These are phyloP conservation scores for Komagataella mondaviorum DNA, from an alignment of 805 yeast species.

Conservation along the genomic window DNA sequence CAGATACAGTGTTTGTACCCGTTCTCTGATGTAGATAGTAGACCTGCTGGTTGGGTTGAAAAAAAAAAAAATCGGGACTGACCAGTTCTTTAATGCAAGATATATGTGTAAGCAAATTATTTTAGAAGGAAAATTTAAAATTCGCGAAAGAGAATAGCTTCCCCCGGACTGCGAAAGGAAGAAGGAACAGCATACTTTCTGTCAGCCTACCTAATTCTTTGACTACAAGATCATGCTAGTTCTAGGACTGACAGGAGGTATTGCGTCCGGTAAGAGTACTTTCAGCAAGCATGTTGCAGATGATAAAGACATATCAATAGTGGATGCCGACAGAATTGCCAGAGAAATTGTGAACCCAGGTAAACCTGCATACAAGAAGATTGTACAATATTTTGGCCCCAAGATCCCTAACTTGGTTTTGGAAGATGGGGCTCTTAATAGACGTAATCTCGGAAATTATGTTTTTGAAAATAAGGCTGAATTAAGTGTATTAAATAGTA, in stretches of 20 bases:
- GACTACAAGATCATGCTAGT: slow-evolving; percentile 45
- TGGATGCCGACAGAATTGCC: slow-evolving; percentile 91
- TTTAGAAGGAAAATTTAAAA: neutral
- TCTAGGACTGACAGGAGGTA: slow-evolving; percentile 95
- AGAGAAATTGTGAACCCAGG: slow-evolving; percentile 79
- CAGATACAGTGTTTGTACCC: slow-evolving; percentile 4
- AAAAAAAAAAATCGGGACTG: neutral
- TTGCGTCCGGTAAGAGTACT: slow-evolving; percentile 93
- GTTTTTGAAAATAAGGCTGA: slow-evolving; percentile 62
- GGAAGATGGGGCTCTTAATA: slow-evolving; percentile 40
- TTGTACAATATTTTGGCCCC: slow-evolving; percentile 45
- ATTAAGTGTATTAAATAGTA: slow-evolving; percentile 46
- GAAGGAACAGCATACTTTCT: too few species aligned
- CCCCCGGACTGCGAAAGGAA: neutral
- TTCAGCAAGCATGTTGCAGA: slow-evolving; percentile 50
- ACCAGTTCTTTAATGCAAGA: neutral
- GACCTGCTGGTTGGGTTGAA: neutral
- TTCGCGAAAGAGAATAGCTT: neutral
- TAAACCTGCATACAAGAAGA: slow-evolving; percentile 48
- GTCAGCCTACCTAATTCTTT: neutral
- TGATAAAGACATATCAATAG: slow-evolving; percentile 38
- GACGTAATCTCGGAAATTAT: slow-evolving; percentile 63
- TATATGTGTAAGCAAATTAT: neutral
- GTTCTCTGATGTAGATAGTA: neutral
- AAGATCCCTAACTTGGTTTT: slow-evolving; percentile 36